Base-by-base conservation (phyloP, 164 flowering plant species). In the Hamamelis virginiana region DNA sequence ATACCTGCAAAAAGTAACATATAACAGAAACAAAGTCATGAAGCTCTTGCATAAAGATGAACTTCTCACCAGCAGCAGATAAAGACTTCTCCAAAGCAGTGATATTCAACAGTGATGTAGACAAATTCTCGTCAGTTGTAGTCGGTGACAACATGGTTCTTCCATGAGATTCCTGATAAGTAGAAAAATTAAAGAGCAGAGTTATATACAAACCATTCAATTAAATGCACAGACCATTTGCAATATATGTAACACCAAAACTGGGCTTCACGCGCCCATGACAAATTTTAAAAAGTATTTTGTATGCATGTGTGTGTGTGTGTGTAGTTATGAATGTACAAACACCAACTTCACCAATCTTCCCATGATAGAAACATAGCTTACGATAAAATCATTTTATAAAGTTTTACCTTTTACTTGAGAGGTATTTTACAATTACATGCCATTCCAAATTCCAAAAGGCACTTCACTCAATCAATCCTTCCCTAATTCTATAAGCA, bases 1-100 rank as follows among this genome's bases (percentile, higher is more conserved):
- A 66, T 87, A 95, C 99, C 98, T 91, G 88, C 83, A 95, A 81
- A 81, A 92, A 89, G 68, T 89, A 93, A 80, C 97, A 95, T 76
- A 95, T 75, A 80, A 87, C 88, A 82, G 96, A 85, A 76, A 95
- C 84, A 84, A 84, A 95, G 82, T 93, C 87, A 74, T 91, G 93
- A 73, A 91, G 92, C 91, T 88, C 85, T 86, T 92, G 97, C 99
- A 93, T 90, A 79, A 90, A 95, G 78, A 84, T 80, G 88, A 79
- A 95, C 91, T 86, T 92, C 89, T 92, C 95, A 77, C 89, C 93
- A 64, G 95, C 96, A 51, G 76, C 97, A 57, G 89, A 74, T 55
- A 84, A 76, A 74, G 97, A 82, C 47, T 82, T 85, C 64, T 95
- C 99, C 28, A 90, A 86, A 65, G 65, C 74, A 56, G 88, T 80